Evolutionary conservation across 2,329 filamentous ascomycete genomes (phyloP), one percentile per base, ranked within the genome.

Genomic region (Celoporthe dispersa): DNA sequence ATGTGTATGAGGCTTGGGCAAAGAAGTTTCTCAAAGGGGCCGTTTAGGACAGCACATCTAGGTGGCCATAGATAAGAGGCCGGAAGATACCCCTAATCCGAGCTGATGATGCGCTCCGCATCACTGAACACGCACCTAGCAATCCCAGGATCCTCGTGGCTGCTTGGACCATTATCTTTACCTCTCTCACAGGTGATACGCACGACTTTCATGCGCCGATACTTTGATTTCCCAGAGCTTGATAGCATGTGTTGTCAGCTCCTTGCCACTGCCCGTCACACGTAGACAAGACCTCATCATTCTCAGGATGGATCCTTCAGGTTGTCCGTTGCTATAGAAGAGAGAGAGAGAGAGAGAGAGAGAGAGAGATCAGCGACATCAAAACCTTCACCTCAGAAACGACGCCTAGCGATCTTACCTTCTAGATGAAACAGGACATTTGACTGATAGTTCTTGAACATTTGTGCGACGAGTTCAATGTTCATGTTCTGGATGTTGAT

Each of bases 381-480:
- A 25, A 19, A 12, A 0, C 14, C 8, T 12, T 16, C 9, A 12
- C 2, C 5, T 5, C 1, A 37, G 2, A 28, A 1, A 5, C 8
- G 7, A 48, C 44, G 22, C 22, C 22, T 3, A 39, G 31, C 25
- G 1, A 19, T 64, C 37, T 66, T 84, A 97, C 96, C 96, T 90
- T 98, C 96, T 7, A 99, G 86, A 77, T 99, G 96, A 80, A 99
- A 98, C 7, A 98, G 84, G 19, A 98, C 95, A 76, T 98, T 99
- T 14, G 94, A 97, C 80, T 98, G 94, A 80, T 99, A 99, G 82
- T 98, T 99, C 84, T 98, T 98, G 86, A 98, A 99, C 96, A 99
- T 99, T 79, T 98, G 95, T 0, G 95, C 94, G 6, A 98, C 96
- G 2, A 98, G 87, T 82, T 98, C 96, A 48, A 98, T 94, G 78